These are phyloP conservation scores for Halenospora varia DNA, from an alignment of 495 filamentous ascomycete genomes.

Conservation along the genomic window DNA sequence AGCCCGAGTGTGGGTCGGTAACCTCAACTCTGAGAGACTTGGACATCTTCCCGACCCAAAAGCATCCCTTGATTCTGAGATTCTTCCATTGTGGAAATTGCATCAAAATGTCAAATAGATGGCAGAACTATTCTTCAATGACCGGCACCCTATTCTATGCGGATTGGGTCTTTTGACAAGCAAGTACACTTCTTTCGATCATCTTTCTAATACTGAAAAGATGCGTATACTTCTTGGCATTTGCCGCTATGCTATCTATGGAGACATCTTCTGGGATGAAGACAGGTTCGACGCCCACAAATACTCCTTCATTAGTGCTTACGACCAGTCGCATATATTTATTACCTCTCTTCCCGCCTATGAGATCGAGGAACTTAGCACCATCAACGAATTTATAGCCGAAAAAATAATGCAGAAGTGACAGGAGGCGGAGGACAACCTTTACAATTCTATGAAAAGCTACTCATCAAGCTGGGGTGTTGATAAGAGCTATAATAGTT, in stretches of 20 bases:
- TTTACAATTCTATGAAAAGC: not conserved
- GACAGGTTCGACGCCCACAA: not conserved
- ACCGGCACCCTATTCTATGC: not conserved
- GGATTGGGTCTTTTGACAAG: not conserved
- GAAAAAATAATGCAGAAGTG: not conserved
- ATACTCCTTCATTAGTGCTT: not conserved
- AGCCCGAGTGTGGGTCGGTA: not conserved
- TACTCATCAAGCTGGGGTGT: not conserved
- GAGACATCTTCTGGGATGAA: not conserved
- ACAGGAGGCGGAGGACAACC: not conserved
- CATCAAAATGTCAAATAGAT: not conserved
- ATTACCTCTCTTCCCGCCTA: not conserved
- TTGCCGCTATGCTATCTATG: not conserved
- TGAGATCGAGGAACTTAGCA: slow-evolving; percentile 1
- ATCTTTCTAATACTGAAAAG: not conserved
- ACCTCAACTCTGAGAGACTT: not conserved
- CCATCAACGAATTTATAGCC: not conserved
- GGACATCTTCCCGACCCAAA: not conserved
- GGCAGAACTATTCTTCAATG: not conserved
- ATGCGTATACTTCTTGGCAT: not conserved
- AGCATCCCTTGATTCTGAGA: not conserved
- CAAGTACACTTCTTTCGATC: not conserved
- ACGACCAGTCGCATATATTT: not conserved
- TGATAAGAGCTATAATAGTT: not conserved
- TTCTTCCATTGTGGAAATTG: not conserved